A percentile compares a stretch with the other conserved stretches of the same genome.
Conservation (phyloP, 257 asterid genomes). For the Solanum megistacrolobum region DNA sequence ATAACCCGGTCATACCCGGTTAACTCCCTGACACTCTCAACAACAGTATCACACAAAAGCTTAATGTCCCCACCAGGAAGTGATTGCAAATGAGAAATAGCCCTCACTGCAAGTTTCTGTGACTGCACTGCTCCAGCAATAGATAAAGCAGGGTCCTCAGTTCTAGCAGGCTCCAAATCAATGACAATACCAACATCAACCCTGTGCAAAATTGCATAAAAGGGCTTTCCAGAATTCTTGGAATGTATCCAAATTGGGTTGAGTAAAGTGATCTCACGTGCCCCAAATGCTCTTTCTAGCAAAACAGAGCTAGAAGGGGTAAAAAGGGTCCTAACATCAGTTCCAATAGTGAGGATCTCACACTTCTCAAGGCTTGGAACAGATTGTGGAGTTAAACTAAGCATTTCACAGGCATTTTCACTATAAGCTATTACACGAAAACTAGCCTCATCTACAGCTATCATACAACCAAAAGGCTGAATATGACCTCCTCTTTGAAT, state of each 20-base stretch:
- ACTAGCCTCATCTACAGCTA: conserved; percentile 54
- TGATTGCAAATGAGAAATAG: conserved; percentile 71
- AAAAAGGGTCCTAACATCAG: conserved; percentile 67
- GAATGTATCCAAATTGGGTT: conserved; percentile 77
- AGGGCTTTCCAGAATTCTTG: conserved; percentile 54
- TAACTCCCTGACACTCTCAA: conserved; percentile 57
- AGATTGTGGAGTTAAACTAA: conserved; percentile 55
- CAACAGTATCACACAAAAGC: conserved; percentile 68
- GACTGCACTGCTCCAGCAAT: conserved; percentile 85
- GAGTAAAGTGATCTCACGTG: conserved; percentile 57
- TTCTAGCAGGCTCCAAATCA: conserved; percentile 80
- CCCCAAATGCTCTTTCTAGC: conserved; percentile 63
- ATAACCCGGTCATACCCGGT: conserved; percentile 77
- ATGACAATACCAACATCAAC: conserved; percentile 76
- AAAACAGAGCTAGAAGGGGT: conserved; percentile 46
- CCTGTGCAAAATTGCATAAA: conserved; percentile 77
- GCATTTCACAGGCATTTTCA: conserved; percentile 61
- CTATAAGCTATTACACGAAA: conserved; percentile 47
- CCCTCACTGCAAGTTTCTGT: conserved; percentile 76
- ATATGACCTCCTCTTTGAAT: conserved; percentile 78
- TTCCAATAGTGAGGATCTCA: conserved; percentile 41
- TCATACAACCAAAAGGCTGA: conserved; percentile 81
- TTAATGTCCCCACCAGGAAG: conserved; percentile 77
- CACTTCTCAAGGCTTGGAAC: conserved; percentile 57
- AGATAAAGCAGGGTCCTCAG: conserved; percentile 70